phyloP scores from a whole-genome alignment of 2,329 filamentous ascomycete genomes.

The Corniculantispora saksenae region DNA sequence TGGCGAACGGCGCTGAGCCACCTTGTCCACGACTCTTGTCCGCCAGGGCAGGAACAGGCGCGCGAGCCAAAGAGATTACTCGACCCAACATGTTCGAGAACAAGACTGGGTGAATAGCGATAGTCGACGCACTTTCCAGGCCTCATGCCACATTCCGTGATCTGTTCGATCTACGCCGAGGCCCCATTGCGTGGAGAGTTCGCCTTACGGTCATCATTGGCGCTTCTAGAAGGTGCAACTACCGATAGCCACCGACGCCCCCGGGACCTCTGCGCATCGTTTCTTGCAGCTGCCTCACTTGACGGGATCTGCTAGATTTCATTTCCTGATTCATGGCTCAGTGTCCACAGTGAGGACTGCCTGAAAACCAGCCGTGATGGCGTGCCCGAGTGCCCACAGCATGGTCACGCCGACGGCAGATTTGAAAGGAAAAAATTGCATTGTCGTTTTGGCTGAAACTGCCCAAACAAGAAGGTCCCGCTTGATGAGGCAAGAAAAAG shows the following conservation, averaged over 20 bases:
- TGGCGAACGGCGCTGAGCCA: background rate
- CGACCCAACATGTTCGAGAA: background rate
- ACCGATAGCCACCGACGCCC: background rate
- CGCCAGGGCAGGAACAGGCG: background rate
- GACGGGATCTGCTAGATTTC: background rate
- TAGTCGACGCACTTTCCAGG: background rate
- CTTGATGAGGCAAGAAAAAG: background rate
- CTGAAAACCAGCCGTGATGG: background rate
- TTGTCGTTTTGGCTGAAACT: background rate
- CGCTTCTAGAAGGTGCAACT: background rate
- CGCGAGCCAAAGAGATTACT: background rate
- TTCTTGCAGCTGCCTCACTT: background rate
- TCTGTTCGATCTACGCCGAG: background rate
- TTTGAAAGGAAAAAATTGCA: background rate
- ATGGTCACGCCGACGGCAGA: background rate
- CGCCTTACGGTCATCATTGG: background rate
- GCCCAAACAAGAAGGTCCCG: slow-evolving; percentile 3
- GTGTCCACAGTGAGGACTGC: background rate
- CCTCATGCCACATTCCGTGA: slow-evolving; percentile 1
- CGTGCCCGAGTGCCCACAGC: background rate
- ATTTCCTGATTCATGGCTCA: background rate
- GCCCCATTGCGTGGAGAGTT: background rate
- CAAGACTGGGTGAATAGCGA: background rate
- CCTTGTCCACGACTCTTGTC: background rate
- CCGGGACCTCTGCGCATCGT: background rate